Evolutionary conservation across 1,284 basidiomycete species (phyloP).

Genomic region (Ustilago esculenta): DNA sequence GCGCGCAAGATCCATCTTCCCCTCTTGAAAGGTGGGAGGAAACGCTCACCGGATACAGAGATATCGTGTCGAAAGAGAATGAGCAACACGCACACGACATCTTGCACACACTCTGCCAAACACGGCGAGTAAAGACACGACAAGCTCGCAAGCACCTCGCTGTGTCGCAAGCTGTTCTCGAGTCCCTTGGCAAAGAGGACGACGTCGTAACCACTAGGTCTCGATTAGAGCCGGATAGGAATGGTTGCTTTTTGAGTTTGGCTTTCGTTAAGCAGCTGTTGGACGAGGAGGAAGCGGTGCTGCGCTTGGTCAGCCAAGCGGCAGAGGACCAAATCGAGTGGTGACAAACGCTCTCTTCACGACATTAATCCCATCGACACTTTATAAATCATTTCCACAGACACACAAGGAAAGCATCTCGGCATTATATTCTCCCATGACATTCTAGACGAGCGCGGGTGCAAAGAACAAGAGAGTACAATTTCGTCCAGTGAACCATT

Average conservation of each 20-base stretch:
- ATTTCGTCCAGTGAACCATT: too few relatives aligned
- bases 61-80: conserved; percentile 38
- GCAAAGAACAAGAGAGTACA: too few relatives aligned
- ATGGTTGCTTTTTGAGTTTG: conserved; percentile 13
- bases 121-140: conserved; percentile 1
- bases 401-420: too few relatives aligned
- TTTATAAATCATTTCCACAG: too few relatives aligned
- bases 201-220: conserved; percentile 1
- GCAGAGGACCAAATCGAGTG: conserved; percentile 36
- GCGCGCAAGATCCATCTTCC: not conserved
- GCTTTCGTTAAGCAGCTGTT: conserved; percentile 38
- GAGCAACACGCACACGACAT: conserved; percentile 25
- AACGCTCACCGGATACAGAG: conserved; percentile 40
- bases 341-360: conserved; percentile 10
- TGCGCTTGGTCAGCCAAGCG: conserved; percentile 22
- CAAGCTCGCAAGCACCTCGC: not conserved
- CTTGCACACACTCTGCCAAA: conserved; percentile 10
- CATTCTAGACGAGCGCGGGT: not conserved
- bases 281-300: conserved; percentile 39
- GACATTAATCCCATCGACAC: too few relatives aligned
- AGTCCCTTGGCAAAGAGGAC: too few relatives aligned
- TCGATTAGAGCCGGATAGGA: conserved; percentile 2
- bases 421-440: conserved; percentile 4
- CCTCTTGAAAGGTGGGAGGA: conserved; percentile 44
- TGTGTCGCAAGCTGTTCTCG: conserved; percentile 4